These are phyloP conservation scores for Xenosphaeropsis pyriputrescens DNA, from an alignment of 2,329 filamentous ascomycete species.

Conservation along the genomic window DNA sequence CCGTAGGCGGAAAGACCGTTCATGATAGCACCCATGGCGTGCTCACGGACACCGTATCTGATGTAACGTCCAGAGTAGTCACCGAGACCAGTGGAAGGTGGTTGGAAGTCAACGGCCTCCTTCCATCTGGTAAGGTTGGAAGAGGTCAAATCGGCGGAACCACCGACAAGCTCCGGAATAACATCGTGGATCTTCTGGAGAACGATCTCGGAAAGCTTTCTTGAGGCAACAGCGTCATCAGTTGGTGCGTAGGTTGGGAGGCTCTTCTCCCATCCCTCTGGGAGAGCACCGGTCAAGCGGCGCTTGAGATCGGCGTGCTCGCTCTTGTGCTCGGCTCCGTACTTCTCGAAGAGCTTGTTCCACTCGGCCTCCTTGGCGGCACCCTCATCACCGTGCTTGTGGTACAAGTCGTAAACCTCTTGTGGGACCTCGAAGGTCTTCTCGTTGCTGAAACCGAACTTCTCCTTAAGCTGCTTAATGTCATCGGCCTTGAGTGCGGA, in stretches of 20 bases:
- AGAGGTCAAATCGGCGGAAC: constrained; percentile 93
- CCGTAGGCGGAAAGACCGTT: constrained; percentile 95
- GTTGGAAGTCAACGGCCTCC: constrained; percentile 93
- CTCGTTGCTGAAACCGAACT: constrained; percentile 92
- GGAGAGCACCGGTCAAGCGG: constrained; percentile 69
- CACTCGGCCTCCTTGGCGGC: constrained; percentile 86
- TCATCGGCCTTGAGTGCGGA: constrained; percentile 92
- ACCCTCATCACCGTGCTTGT: constrained; percentile 72
- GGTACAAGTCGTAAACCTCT: constrained; percentile 83
- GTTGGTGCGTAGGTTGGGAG: constrained; percentile 81
- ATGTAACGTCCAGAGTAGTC: constrained; percentile 86
- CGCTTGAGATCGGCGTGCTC: constrained; percentile 72
- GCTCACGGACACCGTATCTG: constrained; percentile 84
- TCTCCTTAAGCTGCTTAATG: constrained; percentile 81
- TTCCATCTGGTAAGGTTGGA: constrained; percentile 99
- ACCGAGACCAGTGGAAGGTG: constrained; percentile 70
- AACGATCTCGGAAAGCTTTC: constrained; percentile 92
- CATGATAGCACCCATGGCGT: constrained; percentile 84
- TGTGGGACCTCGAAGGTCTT: constrained; percentile 88
- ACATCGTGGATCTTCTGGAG: constrained; percentile 72
- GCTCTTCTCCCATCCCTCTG: constrained; percentile 90
- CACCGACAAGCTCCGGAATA: constrained; percentile 84
- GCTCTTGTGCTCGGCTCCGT: constrained; percentile 60
- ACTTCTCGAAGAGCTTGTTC: constrained; percentile 87
- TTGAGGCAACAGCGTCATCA: constrained; percentile 75